Conservation (phyloP, 1,139 yeast species). For the Lodderomyces jiufengensis region DNA sequence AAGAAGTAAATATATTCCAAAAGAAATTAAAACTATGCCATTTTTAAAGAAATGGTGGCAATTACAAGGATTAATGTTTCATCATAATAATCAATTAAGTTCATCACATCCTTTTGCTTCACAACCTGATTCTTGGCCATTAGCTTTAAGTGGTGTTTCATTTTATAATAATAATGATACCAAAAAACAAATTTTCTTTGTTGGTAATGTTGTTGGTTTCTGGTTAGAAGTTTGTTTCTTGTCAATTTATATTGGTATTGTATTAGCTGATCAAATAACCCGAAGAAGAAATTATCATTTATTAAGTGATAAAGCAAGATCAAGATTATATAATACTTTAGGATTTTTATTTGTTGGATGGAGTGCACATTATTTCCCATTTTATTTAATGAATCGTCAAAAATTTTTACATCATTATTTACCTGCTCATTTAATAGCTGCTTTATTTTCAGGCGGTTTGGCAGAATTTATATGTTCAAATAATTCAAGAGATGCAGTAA, state of each 20-base stretch:
- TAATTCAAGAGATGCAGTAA: slow-evolving; percentile 30
- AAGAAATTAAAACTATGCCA: slow-evolving; percentile 55
- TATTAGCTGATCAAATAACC: slow-evolving; percentile 72
- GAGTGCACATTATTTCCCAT: slow-evolving; percentile 86
- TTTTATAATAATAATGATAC: slow-evolving; percentile 81
- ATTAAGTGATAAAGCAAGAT: slow-evolving; percentile 60
- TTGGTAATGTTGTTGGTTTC: slow-evolving; percentile 91
- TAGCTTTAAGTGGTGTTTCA: slow-evolving; percentile 84
- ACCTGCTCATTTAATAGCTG: slow-evolving; percentile 93
- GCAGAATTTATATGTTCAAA: slow-evolving; percentile 77
- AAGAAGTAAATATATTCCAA: slow-evolving; percentile 58
- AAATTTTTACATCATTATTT: slow-evolving; percentile 91
- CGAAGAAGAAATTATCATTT: slow-evolving; percentile 66
- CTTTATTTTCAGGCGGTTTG: slow-evolving; percentile 76
- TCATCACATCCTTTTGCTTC: slow-evolving; percentile 96
- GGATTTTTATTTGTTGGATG: slow-evolving; percentile 87
- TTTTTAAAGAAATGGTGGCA: slow-evolving; percentile 88
- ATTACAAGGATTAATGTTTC: slow-evolving; percentile 83
- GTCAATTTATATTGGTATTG: slow-evolving; percentile 58
- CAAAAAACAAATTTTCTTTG: slow-evolving; percentile 76
- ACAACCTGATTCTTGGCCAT: slow-evolving; percentile 93
- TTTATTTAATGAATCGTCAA: slow-evolving; percentile 89
- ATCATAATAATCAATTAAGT: slow-evolving; percentile 82
- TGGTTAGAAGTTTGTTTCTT: slow-evolving; percentile 77
- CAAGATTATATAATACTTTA: slow-evolving; percentile 72